Evolutionary conservation across 1,139 yeast species (phyloP), one percentile per base, ranked within the genome.

Genomic region (Saccharomyces hybrid): DNA sequence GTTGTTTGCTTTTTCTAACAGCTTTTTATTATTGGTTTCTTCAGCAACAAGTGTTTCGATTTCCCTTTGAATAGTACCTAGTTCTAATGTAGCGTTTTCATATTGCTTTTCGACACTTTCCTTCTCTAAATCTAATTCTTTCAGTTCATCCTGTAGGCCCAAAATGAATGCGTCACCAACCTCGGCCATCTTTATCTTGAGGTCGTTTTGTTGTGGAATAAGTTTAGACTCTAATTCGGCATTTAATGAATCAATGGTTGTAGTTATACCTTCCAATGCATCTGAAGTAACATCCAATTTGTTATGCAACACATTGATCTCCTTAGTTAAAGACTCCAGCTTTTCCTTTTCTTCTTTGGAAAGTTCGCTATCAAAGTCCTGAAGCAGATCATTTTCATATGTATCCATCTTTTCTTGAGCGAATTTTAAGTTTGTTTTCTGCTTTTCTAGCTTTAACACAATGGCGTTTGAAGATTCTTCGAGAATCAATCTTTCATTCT

Each of bases 191-290:
- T 59, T 65, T n/a, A 48, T 49, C 47, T 57, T 60, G 38, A 61
- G 50, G 30, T 57, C 68, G 8, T 54, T 53, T 48, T 71, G 62
- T 54, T 76, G 76, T 32, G 82, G 80, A 41, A 74, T 68, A 34
- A 82, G 73, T 53, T 79, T 84, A 50, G 83, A 83, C 14, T 74
- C 70, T 50, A 88, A 69, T 59, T 85, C 90, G 4, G 87, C 78
- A 53, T 81, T 81, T 27, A 80, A 65, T 4, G 73, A 70, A 1
- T 82, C 77, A n/a, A 80, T 70, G 20, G 73, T 72, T 6, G 82
- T 72, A 56, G 86, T 88, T 23, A 82, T 59, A 6, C 73, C 77
- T 1, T 80, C 70, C 27, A 83, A 70, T 51, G 75, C 66, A 7
- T 75, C 76, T 0, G 78, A 77, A 0, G 79, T 66, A 3, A 67